Base-by-base conservation (phyloP, 2,329 filamentous ascomycete genomes). In the Venturia carpophila region DNA sequence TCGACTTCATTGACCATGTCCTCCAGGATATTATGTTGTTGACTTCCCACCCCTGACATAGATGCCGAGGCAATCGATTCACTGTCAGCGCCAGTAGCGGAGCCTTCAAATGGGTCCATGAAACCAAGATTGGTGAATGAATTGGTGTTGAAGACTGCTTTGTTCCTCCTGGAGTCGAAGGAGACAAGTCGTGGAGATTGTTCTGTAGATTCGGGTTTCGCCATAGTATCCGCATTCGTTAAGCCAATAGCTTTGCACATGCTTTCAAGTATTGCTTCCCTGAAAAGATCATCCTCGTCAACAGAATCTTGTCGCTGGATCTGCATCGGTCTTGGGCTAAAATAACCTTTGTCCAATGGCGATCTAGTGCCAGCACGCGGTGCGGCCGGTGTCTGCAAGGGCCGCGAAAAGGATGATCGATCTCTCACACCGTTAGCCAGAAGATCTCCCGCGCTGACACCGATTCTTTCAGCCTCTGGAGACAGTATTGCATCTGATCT, bases 221-320 rank as follows among this genome's bases (percentile, higher is more conserved):
- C 80, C 0, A 83, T 81, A 66, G 87, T 84, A 43, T 86, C 86
- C 3, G 82, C 83, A 41, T 87, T 85, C 24, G 87, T 89, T 65
- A 99, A 78, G 0, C 94, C 94, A 67, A 99, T 89, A 0, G 92
- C 89, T 73, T 93, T 97, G 76, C 96, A 93, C 79, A 99, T 96
- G 73, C 94, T 97, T 69, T 96, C 91, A 27, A 97, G 78, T 19
- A 99, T 91, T 0, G 92, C 95, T 66, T 91, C 87, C 49, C 95
- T 84, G 75, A 99, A 97, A 7, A 96, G 76, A 60, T 88, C 85
- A 71, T 97, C 93, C 73, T 97, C 94, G 69, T 96, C 91, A 9
- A 92, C 78, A 0, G 90, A 89, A 65, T 97, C 92, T 69, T 92
- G 87, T 5, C 88, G 84, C 70, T 91, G 88, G 56, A 86, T 76